Evolutionary conservation across 768 basidiomycete species (phyloP).

Genomic region (Termitomyces sp.): DNA sequence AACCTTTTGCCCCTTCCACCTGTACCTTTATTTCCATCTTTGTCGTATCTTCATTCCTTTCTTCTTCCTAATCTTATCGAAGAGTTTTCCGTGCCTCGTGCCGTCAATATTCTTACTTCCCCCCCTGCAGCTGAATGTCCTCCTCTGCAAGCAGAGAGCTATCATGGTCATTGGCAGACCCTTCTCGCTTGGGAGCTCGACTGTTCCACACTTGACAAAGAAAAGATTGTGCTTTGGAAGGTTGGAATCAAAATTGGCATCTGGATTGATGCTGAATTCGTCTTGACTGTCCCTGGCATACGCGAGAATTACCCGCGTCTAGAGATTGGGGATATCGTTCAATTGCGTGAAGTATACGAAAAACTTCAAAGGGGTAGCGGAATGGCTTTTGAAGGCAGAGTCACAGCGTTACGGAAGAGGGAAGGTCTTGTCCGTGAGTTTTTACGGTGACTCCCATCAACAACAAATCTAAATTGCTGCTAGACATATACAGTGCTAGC

Average conservation of each 20-base stretch:
- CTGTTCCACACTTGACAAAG: conserved; percentile 31
- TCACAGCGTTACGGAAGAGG: conserved; percentile 35
- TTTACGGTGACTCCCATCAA: neutral
- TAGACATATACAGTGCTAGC: conserved; percentile 35
- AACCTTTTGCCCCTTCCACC: conserved; percentile 35
- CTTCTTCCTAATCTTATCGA: conserved; percentile 31
- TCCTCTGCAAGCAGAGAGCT: conserved; percentile 23
- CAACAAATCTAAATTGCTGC: neutral
- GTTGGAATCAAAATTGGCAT: conserved; percentile 24
- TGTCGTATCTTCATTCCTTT: conserved; percentile 35
- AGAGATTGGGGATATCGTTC: conserved; percentile 39
- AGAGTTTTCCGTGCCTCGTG: conserved; percentile 17
- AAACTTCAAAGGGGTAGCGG: conserved; percentile 26
- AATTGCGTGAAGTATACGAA: conserved; percentile 35
- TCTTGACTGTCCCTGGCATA: conserved; percentile 31
- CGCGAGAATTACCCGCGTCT: conserved; percentile 34
- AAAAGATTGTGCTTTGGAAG: conserved; percentile 40
- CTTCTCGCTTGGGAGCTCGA: conserved; percentile 43
- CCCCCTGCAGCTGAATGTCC: conserved; percentile 21
- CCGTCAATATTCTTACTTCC: conserved; percentile 21
- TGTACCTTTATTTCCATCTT: conserved; percentile 34
- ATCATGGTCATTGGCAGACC: conserved; percentile 34
- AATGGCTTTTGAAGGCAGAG: conserved; percentile 39
- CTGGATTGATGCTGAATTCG: conserved; percentile 34
- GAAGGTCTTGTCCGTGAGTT: conserved; percentile 43